Evolutionary conservation across 78 protist species (phyloP), one percentile per base, ranked within the genome.

Genomic region (Polysphondylium violaceum): DNA sequence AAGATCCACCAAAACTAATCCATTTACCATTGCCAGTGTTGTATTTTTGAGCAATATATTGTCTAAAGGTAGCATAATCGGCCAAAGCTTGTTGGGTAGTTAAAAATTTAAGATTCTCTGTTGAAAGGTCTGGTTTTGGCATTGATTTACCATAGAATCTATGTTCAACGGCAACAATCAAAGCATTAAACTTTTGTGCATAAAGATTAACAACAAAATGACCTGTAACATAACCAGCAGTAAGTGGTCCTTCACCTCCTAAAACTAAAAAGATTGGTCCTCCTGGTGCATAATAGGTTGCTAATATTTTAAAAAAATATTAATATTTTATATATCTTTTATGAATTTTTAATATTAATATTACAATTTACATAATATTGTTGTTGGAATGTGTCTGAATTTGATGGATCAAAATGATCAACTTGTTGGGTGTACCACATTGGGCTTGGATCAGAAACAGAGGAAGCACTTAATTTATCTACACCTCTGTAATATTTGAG

Each of bases 31-130:
- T 16, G 3, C 68, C 40, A 16, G 74, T 50, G 16, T 71, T 56
- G 41, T 89, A 89, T 16, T 29, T 76, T 41, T 38, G 41, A 3
- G 55, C 69, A 29, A 77, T 44, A 35, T 29, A 65, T 68, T 75
- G 38, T 33, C 74, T 41, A 36, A 94, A 81, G 23, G 47, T 29
- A 47, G 92, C 95, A 53, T 78, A 72, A 55, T 95, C 97, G 0
- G 94, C 95, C 35, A 95, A 58, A 3, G 97, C 97, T 73, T 95
- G 97, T 65, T 87, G 36, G 19, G 93, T 68, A 1, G 92, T 77
- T 36, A 93, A 68, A 11, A 7, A 73, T 17, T 47, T 60, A 14
- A 95, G 76, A 6, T 74, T 31, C 17, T 81, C 74, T 7, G 86
- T 83, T 38, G 38, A 21, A 9, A 83, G 40, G 14, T 31, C 11